Evolutionary conservation across 1,284 basidiomycete species (phyloP).

Genomic region (Cutaneotrichosporon mucoides): DNA sequence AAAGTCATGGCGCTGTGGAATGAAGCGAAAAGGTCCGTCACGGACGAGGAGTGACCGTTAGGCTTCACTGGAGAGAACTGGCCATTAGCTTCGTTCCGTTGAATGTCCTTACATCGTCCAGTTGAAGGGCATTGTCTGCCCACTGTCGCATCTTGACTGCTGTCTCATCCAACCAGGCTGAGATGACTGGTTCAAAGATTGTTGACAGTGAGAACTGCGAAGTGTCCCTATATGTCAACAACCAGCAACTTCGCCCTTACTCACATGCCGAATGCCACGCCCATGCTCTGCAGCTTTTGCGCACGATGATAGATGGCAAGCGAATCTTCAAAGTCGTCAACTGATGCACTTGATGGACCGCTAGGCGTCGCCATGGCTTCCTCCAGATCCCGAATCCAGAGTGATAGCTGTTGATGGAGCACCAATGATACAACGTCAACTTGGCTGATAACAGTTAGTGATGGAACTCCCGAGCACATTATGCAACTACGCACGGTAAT

Average conservation of each 20-base stretch:
- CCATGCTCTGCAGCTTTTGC: constrained; percentile 63
- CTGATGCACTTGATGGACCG: constrained; percentile 48
- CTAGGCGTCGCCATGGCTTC: constrained; percentile 49
- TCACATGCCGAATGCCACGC: constrained; percentile 60
- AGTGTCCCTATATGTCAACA: constrained; percentile 14
- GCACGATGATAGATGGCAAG: constrained; percentile 73
- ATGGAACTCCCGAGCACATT: too few relatives aligned
- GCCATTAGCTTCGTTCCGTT: background rate
- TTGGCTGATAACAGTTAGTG: constrained; percentile 51
- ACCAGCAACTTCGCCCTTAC: constrained; percentile 6
- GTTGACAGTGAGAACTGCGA: constrained; percentile 59
- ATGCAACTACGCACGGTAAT: constrained; percentile 58
- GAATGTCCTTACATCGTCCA: constrained; percentile 64
- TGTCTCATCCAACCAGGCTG: constrained; percentile 84
- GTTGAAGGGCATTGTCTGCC: constrained; percentile 84
- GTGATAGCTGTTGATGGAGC: constrained; percentile 67
- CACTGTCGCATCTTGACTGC: constrained; percentile 88
- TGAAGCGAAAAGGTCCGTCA: constrained; percentile 93
- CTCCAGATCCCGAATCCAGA: constrained; percentile 72
- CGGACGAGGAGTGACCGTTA: constrained; percentile 88
- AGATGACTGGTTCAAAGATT: constrained; percentile 85
- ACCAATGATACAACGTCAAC: constrained; percentile 74
- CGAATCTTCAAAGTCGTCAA: constrained; percentile 80
- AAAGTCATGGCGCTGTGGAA: constrained; percentile 86
- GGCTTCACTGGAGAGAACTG: constrained; percentile 75